A percentile compares a stretch with the other conserved stretches of the same genome.
These are phyloP conservation scores for Xerocomellus dryophilus DNA, from an alignment of 768 basidiomycete genomes.

Conservation along the genomic window DNA sequence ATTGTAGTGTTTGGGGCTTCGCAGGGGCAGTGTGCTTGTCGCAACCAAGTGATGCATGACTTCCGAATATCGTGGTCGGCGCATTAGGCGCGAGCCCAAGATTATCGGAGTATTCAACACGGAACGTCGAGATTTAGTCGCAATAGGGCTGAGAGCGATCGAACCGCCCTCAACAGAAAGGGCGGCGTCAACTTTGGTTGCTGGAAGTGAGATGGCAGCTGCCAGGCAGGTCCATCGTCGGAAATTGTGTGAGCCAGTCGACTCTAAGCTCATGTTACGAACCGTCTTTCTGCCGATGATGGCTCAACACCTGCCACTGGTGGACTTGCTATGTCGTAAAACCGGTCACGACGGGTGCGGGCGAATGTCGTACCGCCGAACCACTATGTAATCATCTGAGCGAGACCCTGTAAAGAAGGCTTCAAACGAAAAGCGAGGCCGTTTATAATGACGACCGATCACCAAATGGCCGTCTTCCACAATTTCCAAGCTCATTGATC, in stretches of 20 bases:
- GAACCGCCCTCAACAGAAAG: background rate
- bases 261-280: no score
- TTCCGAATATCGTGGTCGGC: background rate
- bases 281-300: no score
- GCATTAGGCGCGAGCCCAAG: background rate
- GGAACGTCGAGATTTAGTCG: background rate
- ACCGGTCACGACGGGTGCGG: no score
- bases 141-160: background rate
- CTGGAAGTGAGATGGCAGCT: background rate
- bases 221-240: conserved; percentile 1
- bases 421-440: background rate
- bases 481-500: background rate
- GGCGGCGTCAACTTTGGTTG: background rate
- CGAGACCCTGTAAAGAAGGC: background rate
- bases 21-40: background rate
- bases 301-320: no score
- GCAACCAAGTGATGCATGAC: no score
- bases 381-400: background rate
- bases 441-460: background rate
- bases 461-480: background rate
- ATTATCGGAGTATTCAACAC: background rate
- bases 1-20: conserved; percentile 7
- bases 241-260: background rate
- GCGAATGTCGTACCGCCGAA: background rate
- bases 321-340: no score